These are phyloP conservation scores for Neurospora terricola DNA, from an alignment of 495 filamentous ascomycete species.

Conservation along the genomic window DNA sequence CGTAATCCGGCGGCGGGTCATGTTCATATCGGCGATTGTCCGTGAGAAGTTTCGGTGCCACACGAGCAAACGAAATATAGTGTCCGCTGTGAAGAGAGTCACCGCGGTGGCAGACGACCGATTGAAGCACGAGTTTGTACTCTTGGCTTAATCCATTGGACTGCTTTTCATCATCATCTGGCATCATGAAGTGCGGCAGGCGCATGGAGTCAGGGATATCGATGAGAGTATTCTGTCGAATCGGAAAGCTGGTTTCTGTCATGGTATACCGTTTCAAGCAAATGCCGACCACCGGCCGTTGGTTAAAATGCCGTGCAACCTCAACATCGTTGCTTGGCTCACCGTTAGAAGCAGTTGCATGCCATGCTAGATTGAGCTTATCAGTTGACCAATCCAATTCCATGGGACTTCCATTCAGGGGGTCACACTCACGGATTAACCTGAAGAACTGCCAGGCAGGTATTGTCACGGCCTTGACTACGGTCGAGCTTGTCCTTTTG, in stretches of 20 bases:
- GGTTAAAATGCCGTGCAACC: slow-evolving; percentile 38
- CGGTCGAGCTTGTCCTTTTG: slow-evolving; percentile 34
- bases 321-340: slow-evolving; percentile 36
- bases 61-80: slow-evolving; percentile 75
- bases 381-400: slow-evolving; percentile 30
- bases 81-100: slow-evolving; percentile 85
- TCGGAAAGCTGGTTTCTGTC: slow-evolving; percentile 53
- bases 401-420: background rate
- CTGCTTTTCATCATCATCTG: slow-evolving; percentile 59
- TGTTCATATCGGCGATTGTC: slow-evolving; percentile 43
- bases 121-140: slow-evolving; percentile 85
- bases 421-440: slow-evolving; percentile 56
- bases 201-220: slow-evolving; percentile 88
- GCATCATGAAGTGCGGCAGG: slow-evolving; percentile 80
- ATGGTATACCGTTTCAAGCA: slow-evolving; percentile 87
- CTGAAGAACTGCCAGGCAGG: slow-evolving; percentile 98
- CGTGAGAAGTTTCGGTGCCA: slow-evolving; percentile 44
- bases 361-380: slow-evolving; percentile 53
- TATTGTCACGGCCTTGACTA: slow-evolving; percentile 81
- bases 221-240: slow-evolving; percentile 65
- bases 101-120: slow-evolving; percentile 83
- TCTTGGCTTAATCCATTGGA: slow-evolving; percentile 44
- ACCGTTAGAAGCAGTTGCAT: slow-evolving; percentile 38
- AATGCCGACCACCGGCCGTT: slow-evolving; percentile 76
- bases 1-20: slow-evolving; percentile 41